These are phyloP conservation scores for Mycena galopus DNA, from an alignment of 768 basidiomycete genomes.

Conservation along the genomic window DNA sequence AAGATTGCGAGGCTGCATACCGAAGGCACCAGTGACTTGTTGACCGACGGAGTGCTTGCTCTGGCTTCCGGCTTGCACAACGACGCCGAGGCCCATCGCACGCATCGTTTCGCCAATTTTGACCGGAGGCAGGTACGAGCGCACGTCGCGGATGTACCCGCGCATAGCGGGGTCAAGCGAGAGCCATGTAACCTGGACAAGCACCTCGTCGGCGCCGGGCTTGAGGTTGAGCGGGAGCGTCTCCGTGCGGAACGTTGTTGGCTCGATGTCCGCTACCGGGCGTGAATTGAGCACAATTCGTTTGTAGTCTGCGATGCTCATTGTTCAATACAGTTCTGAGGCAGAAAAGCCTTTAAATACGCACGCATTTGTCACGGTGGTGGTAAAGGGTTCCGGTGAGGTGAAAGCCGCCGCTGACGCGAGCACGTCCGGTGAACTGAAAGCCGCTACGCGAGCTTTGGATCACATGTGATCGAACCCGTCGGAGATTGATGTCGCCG, in stretches of 20 bases:
- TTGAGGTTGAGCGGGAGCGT: conserved; percentile 64
- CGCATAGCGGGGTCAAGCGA: conserved; percentile 93
- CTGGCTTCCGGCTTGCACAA: conserved; percentile 69
- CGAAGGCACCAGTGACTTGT: conserved; percentile 70
- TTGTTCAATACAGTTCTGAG: not conserved
- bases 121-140: conserved; percentile 81
- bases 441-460: too few species aligned
- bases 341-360: not conserved
- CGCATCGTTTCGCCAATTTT: conserved; percentile 88
- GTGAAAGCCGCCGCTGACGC: too few species aligned
- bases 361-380: conserved; percentile 29
- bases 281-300: conserved; percentile 83
- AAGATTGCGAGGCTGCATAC: conserved; percentile 55
- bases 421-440: too few species aligned
- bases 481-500: too few species aligned
- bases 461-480: not conserved
- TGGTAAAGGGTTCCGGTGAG: not conserved
- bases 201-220: conserved; percentile 64
- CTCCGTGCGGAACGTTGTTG: conserved; percentile 80
- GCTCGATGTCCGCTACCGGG: conserved; percentile 75
- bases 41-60: conserved; percentile 75
- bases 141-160: conserved; percentile 78
- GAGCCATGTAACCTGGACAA: conserved; percentile 85
- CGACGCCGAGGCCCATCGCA: conserved; percentile 72
- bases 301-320: conserved; percentile 57